phyloP scores from a whole-genome alignment of 768 basidiomycete genomes.

The Pulveroboletus sp. region DNA sequence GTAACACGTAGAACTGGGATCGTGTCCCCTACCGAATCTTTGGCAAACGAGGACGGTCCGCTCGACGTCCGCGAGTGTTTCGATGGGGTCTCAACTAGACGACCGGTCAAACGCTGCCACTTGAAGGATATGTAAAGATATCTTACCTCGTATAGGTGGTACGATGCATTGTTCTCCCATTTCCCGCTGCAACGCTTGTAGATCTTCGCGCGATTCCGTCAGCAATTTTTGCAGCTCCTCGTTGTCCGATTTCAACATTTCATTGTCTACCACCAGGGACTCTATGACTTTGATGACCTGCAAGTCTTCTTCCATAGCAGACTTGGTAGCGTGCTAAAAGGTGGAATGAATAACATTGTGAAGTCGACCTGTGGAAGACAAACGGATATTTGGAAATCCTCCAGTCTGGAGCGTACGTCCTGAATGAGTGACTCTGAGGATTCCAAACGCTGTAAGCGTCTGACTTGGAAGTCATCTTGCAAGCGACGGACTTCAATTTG shows the following conservation, averaged over 20 bases:
- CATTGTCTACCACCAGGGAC: slow-evolving; percentile 83
- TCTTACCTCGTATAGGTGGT: slow-evolving; percentile 42
- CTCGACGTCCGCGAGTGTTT: slow-evolving; percentile 42
- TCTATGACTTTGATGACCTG: slow-evolving; percentile 72
- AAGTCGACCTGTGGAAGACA: slow-evolving; percentile 19
- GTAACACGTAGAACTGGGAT: slow-evolving; percentile 26
- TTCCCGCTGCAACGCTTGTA: slow-evolving; percentile 66
- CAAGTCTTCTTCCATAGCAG: slow-evolving; percentile 41
- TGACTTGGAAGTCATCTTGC: slow-evolving; percentile 59
- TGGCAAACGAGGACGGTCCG: slow-evolving; percentile 40
- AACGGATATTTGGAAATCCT: slow-evolving; percentile 57
- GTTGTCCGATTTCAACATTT: slow-evolving; percentile 76
- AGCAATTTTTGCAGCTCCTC: slow-evolving; percentile 73
- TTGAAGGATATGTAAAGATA: background rate
- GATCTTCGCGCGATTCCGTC: slow-evolving; percentile 72
- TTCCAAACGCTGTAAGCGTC: slow-evolving; percentile 56
- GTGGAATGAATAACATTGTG: slow-evolving; percentile 15
- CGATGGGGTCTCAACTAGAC: slow-evolving; percentile 33
- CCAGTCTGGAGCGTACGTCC: slow-evolving; percentile 61
- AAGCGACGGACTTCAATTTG: slow-evolving; percentile 63
- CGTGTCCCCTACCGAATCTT: slow-evolving; percentile 41
- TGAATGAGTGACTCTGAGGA: slow-evolving; percentile 63
- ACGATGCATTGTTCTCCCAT: slow-evolving; percentile 65
- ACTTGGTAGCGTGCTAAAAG: slow-evolving; percentile 38
- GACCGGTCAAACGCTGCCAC: slow-evolving; percentile 2